A percentile compares a stretch with the other conserved stretches of the same genome.
These are phyloP conservation scores for Rhizopogon roseolus DNA, from an alignment of 768 basidiomycete genomes.

Conservation along the genomic window DNA sequence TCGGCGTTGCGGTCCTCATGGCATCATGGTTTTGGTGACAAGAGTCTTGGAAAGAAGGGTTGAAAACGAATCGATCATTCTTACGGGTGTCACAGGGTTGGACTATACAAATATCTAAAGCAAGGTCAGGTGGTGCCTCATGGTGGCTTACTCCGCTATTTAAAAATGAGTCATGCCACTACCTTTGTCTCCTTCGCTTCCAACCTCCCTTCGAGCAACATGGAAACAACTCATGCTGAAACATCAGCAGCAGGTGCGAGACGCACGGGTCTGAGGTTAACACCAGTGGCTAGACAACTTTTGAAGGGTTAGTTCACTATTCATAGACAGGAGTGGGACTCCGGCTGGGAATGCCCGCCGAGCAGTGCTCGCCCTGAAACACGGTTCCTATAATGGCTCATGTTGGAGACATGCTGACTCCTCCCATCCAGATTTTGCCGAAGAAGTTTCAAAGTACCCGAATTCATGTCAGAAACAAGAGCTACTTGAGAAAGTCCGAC, in stretches of 20 bases:
- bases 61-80: background rate
- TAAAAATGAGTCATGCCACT: background rate
- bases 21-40: background rate
- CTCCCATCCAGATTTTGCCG: background rate
- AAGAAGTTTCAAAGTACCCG: background rate
- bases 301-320: background rate
- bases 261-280: background rate
- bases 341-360: no score
- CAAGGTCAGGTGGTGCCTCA: background rate
- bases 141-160: background rate
- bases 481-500: background rate
- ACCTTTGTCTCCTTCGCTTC: background rate
- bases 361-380: background rate
- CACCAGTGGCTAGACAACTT: background rate
- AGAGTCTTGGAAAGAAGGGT: background rate
- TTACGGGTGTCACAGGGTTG: background rate
- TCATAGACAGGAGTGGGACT: background rate
- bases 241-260: background rate
- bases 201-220: background rate
- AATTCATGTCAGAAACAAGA: background rate
- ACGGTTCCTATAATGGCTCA: background rate
- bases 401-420: background rate
- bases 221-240: background rate
- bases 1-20: background rate
- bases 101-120: background rate